Percentiles rank a stretch among this genome's conserved stretches.
phyloP scores from a whole-genome alignment of 116 monocot genomes.

The Phalaenopsis hybrid region DNA sequence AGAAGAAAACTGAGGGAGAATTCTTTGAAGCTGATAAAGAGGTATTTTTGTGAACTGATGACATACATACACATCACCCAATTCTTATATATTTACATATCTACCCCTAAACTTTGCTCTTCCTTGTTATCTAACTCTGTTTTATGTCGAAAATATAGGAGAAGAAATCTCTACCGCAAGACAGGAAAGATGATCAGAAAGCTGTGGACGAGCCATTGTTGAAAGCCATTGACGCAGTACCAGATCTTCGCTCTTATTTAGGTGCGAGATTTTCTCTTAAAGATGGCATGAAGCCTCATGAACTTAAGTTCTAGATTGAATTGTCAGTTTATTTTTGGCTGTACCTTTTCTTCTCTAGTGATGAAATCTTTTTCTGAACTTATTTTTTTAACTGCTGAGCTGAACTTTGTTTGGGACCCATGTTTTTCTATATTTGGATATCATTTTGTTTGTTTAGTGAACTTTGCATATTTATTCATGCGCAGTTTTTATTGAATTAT shows the following conservation, averaged over 20 bases:
- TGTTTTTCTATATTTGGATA: background rate
- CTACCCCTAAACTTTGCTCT: background rate
- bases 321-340: background rate
- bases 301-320: constrained; percentile 33
- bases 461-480: background rate
- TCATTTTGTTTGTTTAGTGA: background rate
- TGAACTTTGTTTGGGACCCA: background rate
- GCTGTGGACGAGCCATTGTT: constrained; percentile 28
- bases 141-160: constrained; percentile 26
- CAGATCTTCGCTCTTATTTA: constrained; percentile 32
- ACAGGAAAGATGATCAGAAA: constrained; percentile 49
- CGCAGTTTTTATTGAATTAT: background rate
- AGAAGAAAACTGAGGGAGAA: constrained; percentile 67
- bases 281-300: constrained; percentile 48
- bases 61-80: no score
- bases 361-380: background rate
- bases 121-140: background rate
- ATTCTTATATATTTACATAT: background rate
- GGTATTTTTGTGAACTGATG: constrained; percentile 13
- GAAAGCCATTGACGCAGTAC: constrained; percentile 37
- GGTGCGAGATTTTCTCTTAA: constrained; percentile 33
- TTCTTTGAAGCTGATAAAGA: constrained; percentile 78
- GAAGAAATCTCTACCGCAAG: constrained; percentile 36
- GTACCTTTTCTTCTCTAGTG: background rate
- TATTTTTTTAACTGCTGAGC: background rate